These are phyloP conservation scores for Colletotrichum tofieldiae DNA, from an alignment of 2,329 filamentous ascomycete genomes.

Conservation along the genomic window DNA sequence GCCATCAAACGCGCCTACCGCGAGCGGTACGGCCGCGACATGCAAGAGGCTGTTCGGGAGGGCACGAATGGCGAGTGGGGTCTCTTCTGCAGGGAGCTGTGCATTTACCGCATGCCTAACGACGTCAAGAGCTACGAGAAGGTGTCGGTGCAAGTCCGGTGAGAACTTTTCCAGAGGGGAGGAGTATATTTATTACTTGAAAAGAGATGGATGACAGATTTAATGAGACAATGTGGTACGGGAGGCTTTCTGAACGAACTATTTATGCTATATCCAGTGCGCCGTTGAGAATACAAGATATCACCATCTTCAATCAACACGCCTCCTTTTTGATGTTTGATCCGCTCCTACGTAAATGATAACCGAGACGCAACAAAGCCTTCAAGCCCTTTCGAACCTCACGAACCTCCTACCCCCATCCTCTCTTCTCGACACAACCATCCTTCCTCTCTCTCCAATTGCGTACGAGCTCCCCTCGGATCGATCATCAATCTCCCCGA, in stretches of 20 bases:
- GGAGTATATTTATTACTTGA: not conserved
- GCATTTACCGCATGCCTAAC: conserved; percentile 73
- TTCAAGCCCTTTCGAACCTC: not conserved
- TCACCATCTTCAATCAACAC: not conserved
- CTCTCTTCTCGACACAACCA: conserved; percentile 10
- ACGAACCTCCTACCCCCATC: not conserved
- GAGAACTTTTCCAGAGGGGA: not conserved
- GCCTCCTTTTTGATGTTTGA: not conserved
- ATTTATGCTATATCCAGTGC: not conserved
- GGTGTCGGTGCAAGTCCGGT: conserved; percentile 47
- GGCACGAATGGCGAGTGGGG: conserved; percentile 85
- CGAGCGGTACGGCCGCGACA: conserved; percentile 80
- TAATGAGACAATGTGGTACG: conserved; percentile 33
- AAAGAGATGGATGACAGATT: conserved; percentile 5
- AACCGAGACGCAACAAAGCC: too few relatives aligned
- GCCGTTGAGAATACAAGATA: not conserved
- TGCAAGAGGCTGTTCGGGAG: conserved; percentile 85
- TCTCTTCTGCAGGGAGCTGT: conserved; percentile 81
- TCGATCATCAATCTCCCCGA: conserved; percentile 32
- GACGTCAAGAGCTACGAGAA: conserved; percentile 70
- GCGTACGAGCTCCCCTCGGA: conserved; percentile 24
- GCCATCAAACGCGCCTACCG: conserved; percentile 85
- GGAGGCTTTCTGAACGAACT: conserved; percentile 24
- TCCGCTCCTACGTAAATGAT: not conserved
- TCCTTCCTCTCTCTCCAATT: conserved; percentile 11